Evolutionary conservation across 2,329 filamentous ascomycete species (phyloP).

Genomic region (Ophiostoma tasmaniense): DNA sequence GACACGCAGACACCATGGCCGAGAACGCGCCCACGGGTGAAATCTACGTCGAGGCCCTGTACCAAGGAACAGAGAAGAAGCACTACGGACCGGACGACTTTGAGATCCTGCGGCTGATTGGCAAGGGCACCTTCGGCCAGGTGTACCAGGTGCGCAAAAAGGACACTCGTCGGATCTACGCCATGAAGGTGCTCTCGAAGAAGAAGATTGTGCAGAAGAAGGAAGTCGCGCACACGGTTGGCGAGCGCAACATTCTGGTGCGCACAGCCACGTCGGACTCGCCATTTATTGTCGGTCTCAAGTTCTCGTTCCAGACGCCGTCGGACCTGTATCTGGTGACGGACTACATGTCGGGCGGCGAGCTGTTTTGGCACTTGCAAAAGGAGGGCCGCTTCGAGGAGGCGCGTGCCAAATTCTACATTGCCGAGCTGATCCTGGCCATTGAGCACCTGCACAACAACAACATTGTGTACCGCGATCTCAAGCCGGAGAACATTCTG

Average conservation of each 20-base stretch:
- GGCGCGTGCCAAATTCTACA: constrained; percentile 94
- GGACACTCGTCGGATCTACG: constrained; percentile 91
- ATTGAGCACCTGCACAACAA: constrained; percentile 93
- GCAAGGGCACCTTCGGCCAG: constrained; percentile 96
- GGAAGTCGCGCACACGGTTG: constrained; percentile 93
- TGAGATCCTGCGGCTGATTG: constrained; percentile 89
- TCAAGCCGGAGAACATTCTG: constrained; percentile 96
- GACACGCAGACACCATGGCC: constrained; percentile 60
- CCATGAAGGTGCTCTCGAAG: constrained; percentile 98
- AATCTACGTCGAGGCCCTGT: constrained; percentile 77
- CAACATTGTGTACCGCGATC: constrained; percentile 93
- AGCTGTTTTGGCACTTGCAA: constrained; percentile 97
- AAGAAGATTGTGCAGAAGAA: constrained; percentile 99
- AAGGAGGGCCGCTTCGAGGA: constrained; percentile 95
- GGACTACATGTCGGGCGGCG: constrained; percentile 98
- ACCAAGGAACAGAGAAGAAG: constrained; percentile 79
- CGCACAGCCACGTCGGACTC: constrained; percentile 93
- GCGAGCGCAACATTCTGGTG: constrained; percentile 93
- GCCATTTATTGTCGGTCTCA: constrained; percentile 93
- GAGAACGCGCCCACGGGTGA: constrained; percentile 78
- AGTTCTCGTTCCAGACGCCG: constrained; percentile 97
- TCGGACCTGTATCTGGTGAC: constrained; percentile 97
- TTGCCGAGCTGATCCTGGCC: constrained; percentile 90
- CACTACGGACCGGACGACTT: constrained; percentile 94
- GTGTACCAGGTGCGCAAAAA: constrained; percentile 98